Evolutionary conservation across 2,329 filamentous ascomycete genomes (phyloP), one percentile per base, ranked within the genome.

Genomic region (Fusarium pseudoanthophilum): DNA sequence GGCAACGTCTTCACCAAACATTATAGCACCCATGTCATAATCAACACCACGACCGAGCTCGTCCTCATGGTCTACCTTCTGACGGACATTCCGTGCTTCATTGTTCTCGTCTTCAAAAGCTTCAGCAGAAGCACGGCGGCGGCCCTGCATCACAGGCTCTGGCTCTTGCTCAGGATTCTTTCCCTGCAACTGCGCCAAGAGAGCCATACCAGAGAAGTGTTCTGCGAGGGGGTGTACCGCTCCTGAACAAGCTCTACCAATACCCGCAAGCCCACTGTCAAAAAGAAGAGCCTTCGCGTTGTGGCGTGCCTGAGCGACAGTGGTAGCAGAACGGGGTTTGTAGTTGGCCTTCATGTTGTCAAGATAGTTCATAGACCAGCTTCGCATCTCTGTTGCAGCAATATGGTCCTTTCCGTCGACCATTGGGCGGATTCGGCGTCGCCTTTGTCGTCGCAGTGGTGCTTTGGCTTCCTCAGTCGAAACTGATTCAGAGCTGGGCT

Each of bases 291-390:
- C 67, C 13, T 69, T 43, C 14, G 82, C 83, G 46, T 81, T 82
- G 61, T 79, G 82, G 65, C 79, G 85, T n/a, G 85, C 83, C 71
- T 85, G 82, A 7, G 79, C 73, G 16, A 65, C 52, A 1, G 81
- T 81, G 39, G 78, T 76, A 13, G 63, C 64, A 37, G 74, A 71
- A 7, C 48, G 76, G 60, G 64, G 68, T 59, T 80, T 81, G 61
- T 69, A 78, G 43, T 70, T 72, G 24, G 74, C 79, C 34, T 80
- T 75, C 89, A 93, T 95, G 72, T 91, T 92, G 16, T 79, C 70
- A 13, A 84, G 67, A 63, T 89, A 89, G 45, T 85, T 76, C 3
- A 72, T 62, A 58, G 80, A 77, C 87, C 86, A 88, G 10, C 70
- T 61, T 61, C 80, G 82, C 53, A 86, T 77, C 58, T 82, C 80